Base-by-base conservation (phyloP, 2,329 filamentous ascomycete genomes). In the Fusarium vanettenii region DNA sequence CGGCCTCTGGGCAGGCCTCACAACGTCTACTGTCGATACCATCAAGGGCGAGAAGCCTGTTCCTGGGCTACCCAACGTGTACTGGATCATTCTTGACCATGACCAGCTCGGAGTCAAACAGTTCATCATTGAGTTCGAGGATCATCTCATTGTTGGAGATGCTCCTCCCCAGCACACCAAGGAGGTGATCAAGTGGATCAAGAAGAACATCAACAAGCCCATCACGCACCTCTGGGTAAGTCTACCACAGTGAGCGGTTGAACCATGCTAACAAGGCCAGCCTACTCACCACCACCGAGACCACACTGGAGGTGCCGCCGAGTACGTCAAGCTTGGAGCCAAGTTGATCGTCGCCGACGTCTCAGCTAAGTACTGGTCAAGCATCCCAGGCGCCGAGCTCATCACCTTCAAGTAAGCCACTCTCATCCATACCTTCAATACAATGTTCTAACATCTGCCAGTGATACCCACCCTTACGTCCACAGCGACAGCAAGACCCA, bases 281-380 rank as follows among this genome's bases (percentile, higher is more conserved):
- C 67, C 73, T 7, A 61, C 73, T 2, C 73, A 76, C n/a, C 73
- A 75, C 18, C 70, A 76, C 3, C 39, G 70, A 4, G 73, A 72
- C 18, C 73, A 76, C 31, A 64, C 37, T 2, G 73, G 67, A 6
- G 73, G 65, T 2, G 60, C 62, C 2, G 56, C 25, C 0, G 55
- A 69, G 2, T 76, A 72, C 7, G 63, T 70, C 11, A 60, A 45
- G 18, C 35, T 56, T 3, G 70, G 63, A 0, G 60, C 63, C 2
- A 76, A 59, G 16, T 29, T 74, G 1, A 72, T 70, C 1, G 56
- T 76, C 1, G 67, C 70, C 0, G 62, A 74, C 3, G 35, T 74
- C 5, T 69, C 70, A 6, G 22, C 39, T 0, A 43, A 67, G 10
- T 72, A 76, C 37, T 75, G 73, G 62, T 76, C 67, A 0, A 67